Conservation (phyloP, 2,329 filamentous ascomycete genomes). For the Sporothrix brasiliensis region DNA sequence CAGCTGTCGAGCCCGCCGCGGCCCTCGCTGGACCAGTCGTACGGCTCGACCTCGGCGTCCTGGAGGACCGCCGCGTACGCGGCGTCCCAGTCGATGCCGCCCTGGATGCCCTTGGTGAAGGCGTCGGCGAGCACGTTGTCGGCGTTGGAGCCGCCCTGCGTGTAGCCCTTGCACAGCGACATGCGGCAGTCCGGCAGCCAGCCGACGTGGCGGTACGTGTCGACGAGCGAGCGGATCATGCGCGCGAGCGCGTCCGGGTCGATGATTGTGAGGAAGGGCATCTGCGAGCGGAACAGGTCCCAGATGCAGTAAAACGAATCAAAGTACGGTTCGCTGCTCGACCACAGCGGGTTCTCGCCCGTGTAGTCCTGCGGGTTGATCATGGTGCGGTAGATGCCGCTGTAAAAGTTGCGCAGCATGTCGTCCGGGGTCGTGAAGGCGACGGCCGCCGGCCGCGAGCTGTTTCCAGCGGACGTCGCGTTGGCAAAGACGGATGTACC, state of each 20-base stretch:
- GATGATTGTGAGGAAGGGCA: constrained; percentile 68
- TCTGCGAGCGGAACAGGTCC: constrained; percentile 70
- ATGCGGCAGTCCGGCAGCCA: constrained; percentile 76
- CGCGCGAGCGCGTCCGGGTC: constrained; percentile 65
- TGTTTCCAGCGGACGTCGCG: background rate
- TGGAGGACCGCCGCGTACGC: constrained; percentile 69
- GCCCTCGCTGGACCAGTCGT: constrained; percentile 70
- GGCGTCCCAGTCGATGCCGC: constrained; percentile 65
- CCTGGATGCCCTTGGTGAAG: constrained; percentile 65
- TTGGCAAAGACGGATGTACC: background rate
- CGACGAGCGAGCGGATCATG: constrained; percentile 71
- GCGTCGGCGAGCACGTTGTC: constrained; percentile 70
- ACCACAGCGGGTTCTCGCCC: constrained; percentile 70
- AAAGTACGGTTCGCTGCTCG: constrained; percentile 69
- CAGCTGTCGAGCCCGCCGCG: constrained; percentile 72
- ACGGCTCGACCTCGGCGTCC: constrained; percentile 66
- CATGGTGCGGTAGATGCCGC: constrained; percentile 71
- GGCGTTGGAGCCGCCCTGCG: constrained; percentile 75
- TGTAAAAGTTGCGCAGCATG: constrained; percentile 68
- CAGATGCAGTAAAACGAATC: constrained; percentile 78
- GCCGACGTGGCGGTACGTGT: constrained; percentile 70
- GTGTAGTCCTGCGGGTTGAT: constrained; percentile 75
- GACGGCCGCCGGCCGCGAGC: constrained; percentile 31
- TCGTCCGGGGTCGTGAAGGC: constrained; percentile 51
- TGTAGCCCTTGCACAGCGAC: constrained; percentile 73